Evolutionary conservation across 2,329 filamentous ascomycete genomes (phyloP), one percentile per base, ranked within the genome.

Genomic region (Pseudovirgaria hyperparasitica): DNA sequence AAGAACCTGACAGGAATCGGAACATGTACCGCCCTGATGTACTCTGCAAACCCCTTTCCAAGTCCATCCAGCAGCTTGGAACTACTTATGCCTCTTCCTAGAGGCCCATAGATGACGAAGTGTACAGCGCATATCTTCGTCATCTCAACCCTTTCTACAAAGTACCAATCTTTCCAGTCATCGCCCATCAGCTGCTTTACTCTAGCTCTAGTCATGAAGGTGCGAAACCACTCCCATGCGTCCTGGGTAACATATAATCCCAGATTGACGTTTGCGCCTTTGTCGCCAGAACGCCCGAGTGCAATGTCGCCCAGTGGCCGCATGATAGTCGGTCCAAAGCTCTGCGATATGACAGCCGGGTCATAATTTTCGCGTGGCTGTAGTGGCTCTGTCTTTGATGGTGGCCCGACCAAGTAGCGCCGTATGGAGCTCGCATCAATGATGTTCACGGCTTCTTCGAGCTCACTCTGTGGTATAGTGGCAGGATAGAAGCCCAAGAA

Each of bases 11-110:
- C 38, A 1, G 58, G 60, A 23, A 61, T 46, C 20, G 58, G 48
- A 20, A 63, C 50, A n/a, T 54, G 39, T 24, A 48, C 49, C 31
- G 59, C 60, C 14, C 62, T 40, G 18, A 67, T 38, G 42, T 60
- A 69, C 46, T 69, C 65, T 9, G 54, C 61, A 38, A 68, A 65
- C 0, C 64, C 63, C 38, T 70, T 70, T 2, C 60, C 67, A 35
- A 69, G 47, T 8, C 48, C 47, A 46, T 70, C 66, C 11, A 70
- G 34, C 20, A 54, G 39, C 14, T 45, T 53, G 7, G 58, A 61
- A 30, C 62, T 64, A 34, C 62, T 68, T 4, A 70, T 60, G 0
- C 62, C 63, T 2, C 60, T 33, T 0, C 55, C 60, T 9, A 66
- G 40, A 11, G 53, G 48, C 3, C 60, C 62, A 29, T 65, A 65